Evolutionary conservation across 352 stramenopile species (phyloP).

Genomic region (Phytopythium chamaehyphon): DNA sequence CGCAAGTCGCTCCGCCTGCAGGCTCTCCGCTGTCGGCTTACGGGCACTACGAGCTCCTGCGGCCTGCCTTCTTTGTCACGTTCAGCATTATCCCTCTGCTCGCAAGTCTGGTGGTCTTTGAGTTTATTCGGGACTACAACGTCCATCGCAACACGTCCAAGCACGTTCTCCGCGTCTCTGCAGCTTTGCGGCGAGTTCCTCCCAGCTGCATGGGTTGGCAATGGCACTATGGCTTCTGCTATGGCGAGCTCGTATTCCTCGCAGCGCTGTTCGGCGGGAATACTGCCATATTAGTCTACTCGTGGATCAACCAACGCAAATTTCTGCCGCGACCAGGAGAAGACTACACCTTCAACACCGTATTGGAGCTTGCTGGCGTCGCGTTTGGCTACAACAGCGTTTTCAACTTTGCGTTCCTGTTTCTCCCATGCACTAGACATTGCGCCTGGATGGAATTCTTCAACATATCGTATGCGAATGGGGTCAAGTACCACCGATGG

Average conservation of each 20-base stretch:
- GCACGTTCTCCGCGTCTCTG: slow-evolving; percentile 27
- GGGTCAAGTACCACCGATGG: slow-evolving; percentile 62
- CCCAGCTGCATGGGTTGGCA: slow-evolving; percentile 5
- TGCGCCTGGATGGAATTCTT: slow-evolving; percentile 66
- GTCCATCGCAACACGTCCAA: slow-evolving; percentile 32
- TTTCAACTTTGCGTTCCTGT: slow-evolving; percentile 64
- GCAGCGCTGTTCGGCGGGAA: slow-evolving; percentile 42
- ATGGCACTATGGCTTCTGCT: slow-evolving; percentile 31
- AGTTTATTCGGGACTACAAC: slow-evolving; percentile 37
- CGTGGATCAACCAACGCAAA: slow-evolving; percentile 37
- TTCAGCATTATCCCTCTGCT: slow-evolving; percentile 43
- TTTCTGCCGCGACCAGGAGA: slow-evolving; percentile 19
- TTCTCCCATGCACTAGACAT: slow-evolving; percentile 51
- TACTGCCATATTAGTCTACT: slow-evolving; percentile 42
- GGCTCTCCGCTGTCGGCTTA: slow-evolving; percentile 18
- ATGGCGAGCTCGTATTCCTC: slow-evolving; percentile 66
- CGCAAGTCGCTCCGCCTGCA: slow-evolving; percentile 20
- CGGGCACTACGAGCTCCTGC: slow-evolving; percentile 50
- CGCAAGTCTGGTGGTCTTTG: slow-evolving; percentile 32
- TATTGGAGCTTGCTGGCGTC: slow-evolving; percentile 34
- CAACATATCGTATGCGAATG: slow-evolving; percentile 57
- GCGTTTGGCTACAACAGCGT: slow-evolving; percentile 49
- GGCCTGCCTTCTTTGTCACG: slow-evolving; percentile 49
- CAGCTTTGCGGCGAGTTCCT: slow-evolving; percentile 45
- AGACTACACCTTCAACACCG: slow-evolving; percentile 40